These are phyloP conservation scores for Neurospora hispaniola DNA, from an alignment of 495 filamentous ascomycete genomes.

Conservation along the genomic window DNA sequence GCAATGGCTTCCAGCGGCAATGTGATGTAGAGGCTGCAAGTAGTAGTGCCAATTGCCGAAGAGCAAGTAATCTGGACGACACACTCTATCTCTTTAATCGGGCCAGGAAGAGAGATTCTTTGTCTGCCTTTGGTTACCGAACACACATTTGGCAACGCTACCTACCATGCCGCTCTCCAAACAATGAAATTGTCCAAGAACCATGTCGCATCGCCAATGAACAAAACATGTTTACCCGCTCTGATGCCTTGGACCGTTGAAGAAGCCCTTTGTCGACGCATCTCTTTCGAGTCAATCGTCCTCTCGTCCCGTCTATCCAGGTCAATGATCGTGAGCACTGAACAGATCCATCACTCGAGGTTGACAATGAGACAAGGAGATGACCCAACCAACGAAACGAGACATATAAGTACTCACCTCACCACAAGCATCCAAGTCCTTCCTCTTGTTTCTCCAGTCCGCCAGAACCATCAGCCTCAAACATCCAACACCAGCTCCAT, in stretches of 20 bases:
- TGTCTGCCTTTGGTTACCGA: neutral
- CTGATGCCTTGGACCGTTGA: neutral
- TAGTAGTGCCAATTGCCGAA: too few species aligned
- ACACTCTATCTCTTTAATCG: neutral
- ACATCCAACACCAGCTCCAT: neutral
- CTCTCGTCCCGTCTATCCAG: neutral
- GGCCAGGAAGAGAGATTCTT: neutral
- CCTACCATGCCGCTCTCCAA: neutral
- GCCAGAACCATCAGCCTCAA: neutral
- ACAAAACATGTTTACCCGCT: neutral
- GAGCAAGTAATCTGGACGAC: too few species aligned
- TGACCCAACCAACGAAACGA: neutral
- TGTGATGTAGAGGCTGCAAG: too few species aligned
- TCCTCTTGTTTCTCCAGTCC: neutral
- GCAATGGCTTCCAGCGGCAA: too few species aligned
- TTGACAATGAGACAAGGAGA: neutral
- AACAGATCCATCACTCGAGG: neutral
- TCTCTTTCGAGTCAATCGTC: neutral
- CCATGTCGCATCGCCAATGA: neutral
- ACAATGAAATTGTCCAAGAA: neutral
- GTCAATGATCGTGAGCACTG: neutral
- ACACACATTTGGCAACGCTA: neutral
- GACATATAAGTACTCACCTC: neutral
- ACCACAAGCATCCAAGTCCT: neutral
- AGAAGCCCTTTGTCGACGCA: neutral